Percentiles rank a stretch among this genome's conserved stretches.
phyloP scores from a whole-genome alignment of 148 eudicot species.

The Limonium bicolor region DNA sequence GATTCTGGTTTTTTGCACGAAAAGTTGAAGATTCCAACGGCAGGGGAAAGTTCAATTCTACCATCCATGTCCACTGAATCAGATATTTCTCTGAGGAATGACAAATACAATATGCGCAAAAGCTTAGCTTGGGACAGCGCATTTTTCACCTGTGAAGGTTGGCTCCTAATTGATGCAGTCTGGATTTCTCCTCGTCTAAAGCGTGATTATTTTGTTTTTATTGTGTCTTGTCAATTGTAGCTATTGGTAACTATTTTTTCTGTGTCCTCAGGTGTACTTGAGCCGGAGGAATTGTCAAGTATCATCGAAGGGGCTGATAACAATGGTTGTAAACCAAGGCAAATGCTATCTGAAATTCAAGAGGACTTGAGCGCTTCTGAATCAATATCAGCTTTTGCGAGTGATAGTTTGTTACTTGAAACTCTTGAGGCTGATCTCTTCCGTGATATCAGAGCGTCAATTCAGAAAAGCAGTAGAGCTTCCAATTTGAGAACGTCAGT shows the following conservation, averaged over 20 bases:
- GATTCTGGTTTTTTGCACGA: too few relatives aligned
- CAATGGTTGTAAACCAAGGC: slow-evolving; percentile 19
- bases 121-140: slow-evolving; percentile 99
- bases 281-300: slow-evolving; percentile 76
- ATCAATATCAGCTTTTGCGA: slow-evolving; percentile 61
- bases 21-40: too few relatives aligned
- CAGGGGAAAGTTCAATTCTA: too few relatives aligned
- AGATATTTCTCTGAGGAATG: slow-evolving; percentile 19
- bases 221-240: neutral
- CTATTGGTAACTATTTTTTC: neutral
- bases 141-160: slow-evolving; percentile 85
- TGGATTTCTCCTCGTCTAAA: neutral
- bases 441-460: slow-evolving; percentile 89
- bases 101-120: slow-evolving; percentile 68
- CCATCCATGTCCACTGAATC: too few relatives aligned
- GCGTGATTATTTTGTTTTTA: neutral
- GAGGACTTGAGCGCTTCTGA: slow-evolving; percentile 76
- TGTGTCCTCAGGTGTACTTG: slow-evolving; percentile 60
- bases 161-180: slow-evolving; percentile 2
- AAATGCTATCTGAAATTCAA: slow-evolving; percentile 52
- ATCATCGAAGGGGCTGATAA: slow-evolving; percentile 52
- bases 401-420: slow-evolving; percentile 66
- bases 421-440: slow-evolving; percentile 75
- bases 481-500: slow-evolving; percentile 14
- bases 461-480: slow-evolving; percentile 55